Evolutionary conservation across 179 eudicot genomes (phyloP).

Genomic region (Silene vulgaris): DNA sequence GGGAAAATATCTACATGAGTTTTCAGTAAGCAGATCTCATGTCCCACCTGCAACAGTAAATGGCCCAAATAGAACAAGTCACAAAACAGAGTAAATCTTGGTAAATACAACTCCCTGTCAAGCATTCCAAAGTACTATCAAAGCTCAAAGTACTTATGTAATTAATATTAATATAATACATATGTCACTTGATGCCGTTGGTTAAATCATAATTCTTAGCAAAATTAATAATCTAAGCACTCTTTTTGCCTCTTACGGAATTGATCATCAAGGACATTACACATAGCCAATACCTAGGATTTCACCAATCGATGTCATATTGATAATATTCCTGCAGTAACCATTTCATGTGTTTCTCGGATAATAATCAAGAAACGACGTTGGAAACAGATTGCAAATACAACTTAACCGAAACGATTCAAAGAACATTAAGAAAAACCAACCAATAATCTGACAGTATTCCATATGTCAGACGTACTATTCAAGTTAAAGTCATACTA

Average conservation of each 20-base stretch:
- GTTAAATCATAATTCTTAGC: not conserved
- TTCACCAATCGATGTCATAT: not conserved
- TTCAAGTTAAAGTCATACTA: not conserved
- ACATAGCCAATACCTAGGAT: not conserved
- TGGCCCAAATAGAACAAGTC: not conserved
- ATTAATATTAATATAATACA: not conserved
- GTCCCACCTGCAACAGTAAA: conserved; percentile 64
- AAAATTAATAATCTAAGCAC: not conserved
- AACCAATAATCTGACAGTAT: not conserved
- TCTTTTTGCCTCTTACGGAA: not conserved
- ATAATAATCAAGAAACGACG: not conserved
- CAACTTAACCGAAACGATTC: not conserved
- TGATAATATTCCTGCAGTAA: not conserved
- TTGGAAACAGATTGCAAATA: not conserved
- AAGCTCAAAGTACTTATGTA: not conserved
- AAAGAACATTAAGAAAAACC: not conserved
- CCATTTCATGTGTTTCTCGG: not conserved
- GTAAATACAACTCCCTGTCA: not conserved
- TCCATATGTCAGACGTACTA: not conserved
- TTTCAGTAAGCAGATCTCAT: conserved; percentile 83
- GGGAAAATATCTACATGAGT: conserved; percentile 95
- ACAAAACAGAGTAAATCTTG: not conserved
- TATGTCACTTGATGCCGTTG: not conserved
- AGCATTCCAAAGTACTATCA: not conserved
- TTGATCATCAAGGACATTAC: not conserved